Base-by-base conservation (phyloP, 2,329 filamentous ascomycete genomes). In the Diaporthe vexans region DNA sequence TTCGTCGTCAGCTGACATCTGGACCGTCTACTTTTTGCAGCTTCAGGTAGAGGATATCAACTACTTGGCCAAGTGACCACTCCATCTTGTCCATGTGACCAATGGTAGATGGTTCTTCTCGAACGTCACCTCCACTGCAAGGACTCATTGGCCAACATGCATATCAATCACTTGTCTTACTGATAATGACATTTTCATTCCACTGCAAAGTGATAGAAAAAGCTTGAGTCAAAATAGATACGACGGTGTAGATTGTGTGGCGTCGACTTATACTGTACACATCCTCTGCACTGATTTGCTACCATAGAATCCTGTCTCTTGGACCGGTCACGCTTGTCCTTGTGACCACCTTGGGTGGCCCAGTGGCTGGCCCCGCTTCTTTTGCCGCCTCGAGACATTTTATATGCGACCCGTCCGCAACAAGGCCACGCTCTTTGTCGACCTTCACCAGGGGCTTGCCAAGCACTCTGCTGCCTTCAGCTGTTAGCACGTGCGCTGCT, bases 1-100 rank as follows among this genome's bases (percentile, higher is more conserved):
- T 51, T 37, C 11, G 21, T 40, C 63, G 46, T 68, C 63, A 68
- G 63, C 63, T 68, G 63, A 68, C n/a, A n/a, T n/a, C n/a, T n/a
- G n/a, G n/a, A n/a, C 33, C n/a, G 13, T 68, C 63, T 54, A n/a
- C 46, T 40, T 68, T 51, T 68, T 68, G 63, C 63, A 68, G 33
- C 13, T 40, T 68, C 46, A 40, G 63, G 33, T 37, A 26, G 48
- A 52, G 48, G 5, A 68, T 26, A 54, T 54, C 48, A 40, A 68
- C 33, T 54, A 21, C 63, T 54, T 21, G 46, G 33, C 63, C 63
- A 15, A n/a, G n/a, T 54, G 48, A 54, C 63, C 63, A 52, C n/a
- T 33, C 15, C 40, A 43, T 19, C 13, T 19, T 43, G 40, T 17
- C 46, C 63, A 54, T 51, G 43, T 67, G 61, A 37, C 61, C 61